phyloP scores from a whole-genome alignment of 148 eudicot species.

The Persicaria maculosa region DNA sequence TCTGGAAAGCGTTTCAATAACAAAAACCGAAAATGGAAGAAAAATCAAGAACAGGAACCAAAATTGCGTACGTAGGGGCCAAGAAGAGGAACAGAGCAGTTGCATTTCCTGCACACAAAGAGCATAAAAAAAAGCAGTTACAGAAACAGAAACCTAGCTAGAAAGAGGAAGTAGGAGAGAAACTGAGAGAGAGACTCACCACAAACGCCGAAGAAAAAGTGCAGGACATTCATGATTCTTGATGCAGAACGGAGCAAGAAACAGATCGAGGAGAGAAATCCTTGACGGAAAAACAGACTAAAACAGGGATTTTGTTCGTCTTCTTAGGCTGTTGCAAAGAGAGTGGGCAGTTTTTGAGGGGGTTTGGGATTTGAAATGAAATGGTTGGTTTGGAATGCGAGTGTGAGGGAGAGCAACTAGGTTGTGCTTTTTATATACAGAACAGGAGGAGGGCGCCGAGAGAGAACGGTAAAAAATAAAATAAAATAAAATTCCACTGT shows the following conservation, averaged over 20 bases:
- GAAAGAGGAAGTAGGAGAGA: background rate
- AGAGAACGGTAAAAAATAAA: too few relatives aligned
- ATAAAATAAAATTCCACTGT: too few relatives aligned
- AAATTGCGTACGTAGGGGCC: constrained; percentile 32
- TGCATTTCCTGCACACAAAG: constrained; percentile 39
- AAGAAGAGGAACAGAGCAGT: constrained; percentile 47
- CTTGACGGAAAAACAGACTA: background rate
- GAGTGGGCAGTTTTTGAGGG: background rate
- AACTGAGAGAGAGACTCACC: constrained; percentile 20
- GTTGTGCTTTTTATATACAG: background rate
- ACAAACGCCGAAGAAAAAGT: constrained; percentile 36
- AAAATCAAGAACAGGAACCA: background rate
- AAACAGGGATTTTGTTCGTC: background rate
- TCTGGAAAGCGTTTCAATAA: background rate
- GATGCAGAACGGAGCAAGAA: background rate
- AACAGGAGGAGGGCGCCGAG: background rate
- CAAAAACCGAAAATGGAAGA: background rate
- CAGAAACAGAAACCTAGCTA: constrained; percentile 12
- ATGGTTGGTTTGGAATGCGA: background rate
- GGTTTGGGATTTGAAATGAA: background rate
- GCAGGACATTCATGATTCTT: constrained; percentile 24
- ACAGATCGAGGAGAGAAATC: background rate
- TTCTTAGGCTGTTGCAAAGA: background rate
- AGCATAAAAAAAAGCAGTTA: constrained; percentile 14
- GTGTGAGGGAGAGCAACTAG: background rate